A percentile compares a stretch with the other conserved stretches of the same genome.
Conservation (phyloP, 768 basidiomycete genomes). For the Clitopilus passeckerianus region DNA sequence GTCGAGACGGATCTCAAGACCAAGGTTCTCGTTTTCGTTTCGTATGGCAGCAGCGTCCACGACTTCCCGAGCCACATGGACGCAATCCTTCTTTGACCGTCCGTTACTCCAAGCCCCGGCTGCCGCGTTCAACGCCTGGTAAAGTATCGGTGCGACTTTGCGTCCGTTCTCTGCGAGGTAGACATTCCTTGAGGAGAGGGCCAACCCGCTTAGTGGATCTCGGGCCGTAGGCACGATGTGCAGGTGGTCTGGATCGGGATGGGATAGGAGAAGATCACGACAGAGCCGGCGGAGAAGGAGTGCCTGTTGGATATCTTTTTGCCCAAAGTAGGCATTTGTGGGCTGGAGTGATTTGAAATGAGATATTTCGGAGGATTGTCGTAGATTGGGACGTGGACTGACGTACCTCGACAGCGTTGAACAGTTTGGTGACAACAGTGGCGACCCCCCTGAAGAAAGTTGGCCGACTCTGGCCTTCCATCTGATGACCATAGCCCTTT, state of each 20-base stretch:
- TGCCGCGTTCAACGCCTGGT: conserved; percentile 61
- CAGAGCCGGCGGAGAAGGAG: conserved; percentile 76
- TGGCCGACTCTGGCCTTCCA: conserved; percentile 88
- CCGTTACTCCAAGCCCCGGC: conserved; percentile 50
- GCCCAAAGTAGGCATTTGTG: conserved; percentile 90
- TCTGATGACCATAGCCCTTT: conserved; percentile 84
- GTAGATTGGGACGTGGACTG: not conserved
- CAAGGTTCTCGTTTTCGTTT: conserved; percentile 25
- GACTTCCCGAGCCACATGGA: conserved; percentile 36
- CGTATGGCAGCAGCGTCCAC: conserved; percentile 26
- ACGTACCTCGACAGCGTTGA: conserved; percentile 83
- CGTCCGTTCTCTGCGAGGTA: conserved; percentile 71
- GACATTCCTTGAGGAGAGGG: conserved; percentile 87
- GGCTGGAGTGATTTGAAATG: conserved; percentile 47
- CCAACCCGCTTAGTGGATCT: conserved; percentile 59
- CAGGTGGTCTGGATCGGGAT: conserved; percentile 69
- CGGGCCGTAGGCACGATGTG: conserved; percentile 87
- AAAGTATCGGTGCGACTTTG: conserved; percentile 60
- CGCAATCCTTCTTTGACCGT: conserved; percentile 42
- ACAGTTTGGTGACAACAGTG: conserved; percentile 91
- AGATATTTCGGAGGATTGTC: conserved; percentile 4
- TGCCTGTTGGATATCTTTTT: conserved; percentile 98
- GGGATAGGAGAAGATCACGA: conserved; percentile 74
- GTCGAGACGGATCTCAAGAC: conserved; percentile 62
- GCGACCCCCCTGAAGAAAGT: conserved; percentile 95